phyloP scores from a whole-genome alignment of 345 rosid species.

The Dovyalis caffra region DNA sequence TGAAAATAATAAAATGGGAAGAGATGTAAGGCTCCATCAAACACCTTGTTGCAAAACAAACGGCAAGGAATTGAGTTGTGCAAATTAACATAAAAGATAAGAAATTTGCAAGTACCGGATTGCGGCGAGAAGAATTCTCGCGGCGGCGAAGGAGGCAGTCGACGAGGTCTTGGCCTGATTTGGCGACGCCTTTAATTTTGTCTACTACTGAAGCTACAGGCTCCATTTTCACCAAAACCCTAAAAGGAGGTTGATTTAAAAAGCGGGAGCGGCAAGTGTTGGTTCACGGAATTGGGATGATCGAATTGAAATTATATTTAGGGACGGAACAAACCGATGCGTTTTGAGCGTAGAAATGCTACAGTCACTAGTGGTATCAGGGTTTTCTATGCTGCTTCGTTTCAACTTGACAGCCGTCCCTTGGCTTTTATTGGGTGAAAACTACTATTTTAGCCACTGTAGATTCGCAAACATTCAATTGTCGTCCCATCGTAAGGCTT shows the following conservation, averaged over 20 bases:
- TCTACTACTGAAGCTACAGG: constrained; percentile 48
- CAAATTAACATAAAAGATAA: neutral
- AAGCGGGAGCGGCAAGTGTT: constrained; percentile 8
- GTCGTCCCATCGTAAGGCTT: too few species aligned
- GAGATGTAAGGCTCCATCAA: constrained; percentile 18
- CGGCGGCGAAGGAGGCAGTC: constrained; percentile 40
- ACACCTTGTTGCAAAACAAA: too few species aligned
- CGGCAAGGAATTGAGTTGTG: neutral
- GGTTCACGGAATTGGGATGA: neutral
- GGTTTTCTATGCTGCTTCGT: neutral
- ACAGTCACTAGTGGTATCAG: neutral
- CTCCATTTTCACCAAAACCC: constrained; percentile 43
- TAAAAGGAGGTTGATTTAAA: constrained; percentile 1
- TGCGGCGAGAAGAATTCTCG: constrained; percentile 40
- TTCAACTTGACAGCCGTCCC: constrained; percentile 3
- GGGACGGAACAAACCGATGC: neutral
- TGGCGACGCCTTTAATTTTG: constrained; percentile 46
- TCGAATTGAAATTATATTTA: too few species aligned
- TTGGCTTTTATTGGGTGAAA: too few species aligned
- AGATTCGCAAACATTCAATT: too few species aligned
- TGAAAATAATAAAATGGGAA: constrained; percentile 29
- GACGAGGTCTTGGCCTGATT: constrained; percentile 49
- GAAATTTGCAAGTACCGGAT: constrained; percentile 50
- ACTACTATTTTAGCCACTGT: too few species aligned
- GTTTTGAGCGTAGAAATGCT: neutral